Base-by-base conservation (phyloP, 805 yeast species). In the Kluyveromyces lactis region DNA sequence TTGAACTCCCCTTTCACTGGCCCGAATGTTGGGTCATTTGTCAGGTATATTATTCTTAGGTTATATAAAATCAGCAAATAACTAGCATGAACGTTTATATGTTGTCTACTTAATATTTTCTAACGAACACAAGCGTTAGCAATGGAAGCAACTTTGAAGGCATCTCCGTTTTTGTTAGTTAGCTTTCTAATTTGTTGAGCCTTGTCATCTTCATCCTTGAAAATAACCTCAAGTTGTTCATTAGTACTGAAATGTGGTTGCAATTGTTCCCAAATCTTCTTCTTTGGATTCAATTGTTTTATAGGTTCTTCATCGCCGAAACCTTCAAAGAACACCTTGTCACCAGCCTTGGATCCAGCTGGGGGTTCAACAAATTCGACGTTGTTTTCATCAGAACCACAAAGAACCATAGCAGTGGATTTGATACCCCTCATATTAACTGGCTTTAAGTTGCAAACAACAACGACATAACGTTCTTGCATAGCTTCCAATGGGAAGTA, bases 341-440 rank as follows among this genome's bases (percentile, higher is more conserved):
- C 98, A 65, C 99, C 99, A 10, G 98, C 79, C 67, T 86, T 75
- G 32, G 95, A 77, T 13, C 87, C 95, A 26, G 75, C 77, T 50
- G 99, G 99, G 42, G 97, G 97, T 62, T 83, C 81, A 49, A 90
- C 89, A 55, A 92, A 87, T 67, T 92, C 97, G 43, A 92, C 96
- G 24, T 63, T 64, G 27, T 67, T 68, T 36, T 74, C 84, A 39
- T 71, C 79, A 29, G 96, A 86, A 18, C 87, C 90, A 72, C 99
- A 92, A 52, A 92, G 73, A 35, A 92, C 97, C 99, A 92, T 92
- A 38, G 95, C 99, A 38, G 79, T 69, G 8, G 97, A 87, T 63
- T 86, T 86, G 58, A 92, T 79, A 49, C 98, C 97, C 69, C 98
- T 82, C 99, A 92, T 92, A 56, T 80, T 81, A 31, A 89, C 98